Conservation (phyloP, 2,329 filamentous ascomycete genomes). For the Coleophoma eucalyptorum region DNA sequence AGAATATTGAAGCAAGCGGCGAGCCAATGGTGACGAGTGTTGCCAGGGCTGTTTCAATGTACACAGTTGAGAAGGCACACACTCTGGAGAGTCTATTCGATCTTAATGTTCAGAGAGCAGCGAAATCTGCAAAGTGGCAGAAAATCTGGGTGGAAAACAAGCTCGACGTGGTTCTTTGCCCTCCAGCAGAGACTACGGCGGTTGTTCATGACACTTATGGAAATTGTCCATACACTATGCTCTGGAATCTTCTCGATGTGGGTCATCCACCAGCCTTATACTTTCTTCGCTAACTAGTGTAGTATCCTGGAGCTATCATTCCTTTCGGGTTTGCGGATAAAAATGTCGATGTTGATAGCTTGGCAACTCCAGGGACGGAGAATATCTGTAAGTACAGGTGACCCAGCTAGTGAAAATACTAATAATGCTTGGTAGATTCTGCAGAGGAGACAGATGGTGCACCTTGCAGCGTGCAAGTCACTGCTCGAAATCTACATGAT, state of each 20-base stretch:
- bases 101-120: conserved; percentile 33
- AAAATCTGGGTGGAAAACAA: conserved; percentile 34
- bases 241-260: conserved; percentile 50
- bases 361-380: neutral
- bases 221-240: conserved; percentile 38
- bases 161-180: conserved; percentile 47
- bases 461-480: conserved; percentile 1
- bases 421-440: neutral
- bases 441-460: neutral
- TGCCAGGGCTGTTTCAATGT: conserved; percentile 12
- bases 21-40: conserved; percentile 42
- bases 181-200: conserved; percentile 45
- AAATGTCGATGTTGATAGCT: neutral
- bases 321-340: conserved; percentile 2
- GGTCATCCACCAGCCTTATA: conserved; percentile 16
- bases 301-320: conserved; percentile 3
- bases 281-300: neutral
- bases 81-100: conserved; percentile 32
- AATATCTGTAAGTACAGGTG: neutral
- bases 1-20: conserved; percentile 17
- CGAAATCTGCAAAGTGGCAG: conserved; percentile 36
- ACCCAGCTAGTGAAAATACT: too few relatives aligned
- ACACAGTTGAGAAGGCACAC: neutral
- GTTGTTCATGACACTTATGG: conserved; percentile 48
- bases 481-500: neutral